phyloP scores from a whole-genome alignment of 176 grass and related monocot genomes.

The Phyllostachys edulis region DNA sequence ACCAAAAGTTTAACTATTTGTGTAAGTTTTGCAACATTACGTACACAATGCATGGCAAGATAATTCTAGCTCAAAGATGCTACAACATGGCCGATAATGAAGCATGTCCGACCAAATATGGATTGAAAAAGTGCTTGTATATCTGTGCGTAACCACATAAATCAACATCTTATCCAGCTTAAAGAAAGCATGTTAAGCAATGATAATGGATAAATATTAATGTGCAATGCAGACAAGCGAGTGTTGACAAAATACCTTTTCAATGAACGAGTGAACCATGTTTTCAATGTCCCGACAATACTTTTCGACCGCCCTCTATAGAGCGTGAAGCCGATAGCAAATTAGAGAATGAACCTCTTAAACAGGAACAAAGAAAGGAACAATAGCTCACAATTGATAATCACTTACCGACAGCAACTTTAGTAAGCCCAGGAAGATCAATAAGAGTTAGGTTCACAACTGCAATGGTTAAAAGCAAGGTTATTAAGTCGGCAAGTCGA shows the following conservation, averaged over 20 bases:
- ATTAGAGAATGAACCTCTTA: conserved; percentile 14
- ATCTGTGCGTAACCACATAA: not conserved
- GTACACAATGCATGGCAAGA: not conserved
- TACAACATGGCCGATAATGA: not conserved
- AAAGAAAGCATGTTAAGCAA: conserved; percentile 17
- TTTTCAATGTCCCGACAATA: conserved; percentile 89
- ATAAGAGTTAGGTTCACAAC: conserved; percentile 98
- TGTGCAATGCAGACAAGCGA: not conserved
- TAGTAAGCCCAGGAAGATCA: conserved; percentile 99
- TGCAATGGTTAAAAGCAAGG: no score
- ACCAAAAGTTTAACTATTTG: not conserved
- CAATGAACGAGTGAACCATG: conserved; percentile 91
- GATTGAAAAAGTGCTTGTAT: not conserved
- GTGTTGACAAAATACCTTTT: conserved; percentile 81
- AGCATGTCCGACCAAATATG: conserved; percentile 12
- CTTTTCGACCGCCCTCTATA: conserved; percentile 78
- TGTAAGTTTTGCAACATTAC: not conserved
- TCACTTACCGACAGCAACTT: conserved; percentile 90
- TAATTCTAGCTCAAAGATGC: conserved; percentile 5
- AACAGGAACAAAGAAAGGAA: conserved; percentile 32
- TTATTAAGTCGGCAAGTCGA: no score
- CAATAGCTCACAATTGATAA: not conserved
- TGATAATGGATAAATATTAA: not conserved
- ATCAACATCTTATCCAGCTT: not conserved
- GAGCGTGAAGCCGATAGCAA: conserved; percentile 15